Evolutionary conservation across 2,329 filamentous ascomycete species (phyloP).

Genomic region (Sporothrix humicola): DNA sequence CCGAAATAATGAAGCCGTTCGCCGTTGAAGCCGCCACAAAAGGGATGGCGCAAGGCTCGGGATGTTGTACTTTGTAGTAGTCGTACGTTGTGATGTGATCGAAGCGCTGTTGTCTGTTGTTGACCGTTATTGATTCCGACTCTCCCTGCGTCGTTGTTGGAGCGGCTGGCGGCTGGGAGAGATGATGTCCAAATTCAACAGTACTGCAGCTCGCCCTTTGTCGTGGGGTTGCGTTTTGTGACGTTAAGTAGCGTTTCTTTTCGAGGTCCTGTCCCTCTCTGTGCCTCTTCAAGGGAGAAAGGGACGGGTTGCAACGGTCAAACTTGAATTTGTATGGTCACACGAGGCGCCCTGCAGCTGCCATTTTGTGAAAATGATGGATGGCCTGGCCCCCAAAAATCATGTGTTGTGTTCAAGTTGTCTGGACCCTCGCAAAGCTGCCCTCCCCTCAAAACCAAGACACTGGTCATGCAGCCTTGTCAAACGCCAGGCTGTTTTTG

Average conservation of each 20-base stretch:
- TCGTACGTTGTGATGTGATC: neutral
- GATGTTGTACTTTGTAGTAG: neutral
- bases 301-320: neutral
- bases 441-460: neutral
- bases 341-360: constrained; percentile 11
- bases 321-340: neutral
- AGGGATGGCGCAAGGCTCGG: neutral
- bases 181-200: too few species aligned
- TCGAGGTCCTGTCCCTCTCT: neutral
- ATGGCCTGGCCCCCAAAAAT: too few species aligned
- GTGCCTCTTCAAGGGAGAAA: neutral
- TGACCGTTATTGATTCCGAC: too few species aligned
- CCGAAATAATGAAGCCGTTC: neutral
- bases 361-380: neutral
- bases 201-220: neutral
- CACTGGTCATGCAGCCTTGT: constrained; percentile 11
- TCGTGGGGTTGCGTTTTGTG: neutral
- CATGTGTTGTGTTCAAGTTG: too few species aligned
- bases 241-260: neutral
- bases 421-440: too few species aligned
- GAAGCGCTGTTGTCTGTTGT: neutral
- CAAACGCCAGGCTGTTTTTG: neutral
- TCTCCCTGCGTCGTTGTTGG: too few species aligned
- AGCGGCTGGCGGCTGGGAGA: neutral
- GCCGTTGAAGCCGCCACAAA: neutral